phyloP scores from a whole-genome alignment of 805 yeast genomes.

The Metschnikowia orientalis region DNA sequence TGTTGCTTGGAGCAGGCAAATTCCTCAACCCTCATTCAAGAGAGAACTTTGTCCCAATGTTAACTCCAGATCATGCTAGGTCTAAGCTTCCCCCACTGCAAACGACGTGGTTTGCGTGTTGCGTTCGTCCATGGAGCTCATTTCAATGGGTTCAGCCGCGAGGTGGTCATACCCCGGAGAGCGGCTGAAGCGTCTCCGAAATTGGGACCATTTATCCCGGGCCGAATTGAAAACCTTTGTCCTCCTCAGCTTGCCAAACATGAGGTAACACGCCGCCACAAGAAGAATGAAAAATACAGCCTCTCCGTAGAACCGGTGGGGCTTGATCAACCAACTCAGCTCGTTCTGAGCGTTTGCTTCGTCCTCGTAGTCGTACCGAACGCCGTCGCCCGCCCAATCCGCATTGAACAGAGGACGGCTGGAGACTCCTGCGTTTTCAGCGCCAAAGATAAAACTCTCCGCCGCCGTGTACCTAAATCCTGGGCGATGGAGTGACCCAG shows the following conservation, averaged over 20 bases:
- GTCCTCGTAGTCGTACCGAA: slow-evolving; percentile 29
- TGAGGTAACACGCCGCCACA: slow-evolving; percentile 25
- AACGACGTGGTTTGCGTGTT: slow-evolving; percentile 1
- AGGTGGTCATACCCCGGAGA: slow-evolving; percentile 5
- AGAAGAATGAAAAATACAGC: slow-evolving; percentile 26
- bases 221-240: background rate
- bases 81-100: slow-evolving; percentile 3
- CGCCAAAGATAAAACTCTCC: slow-evolving; percentile 48
- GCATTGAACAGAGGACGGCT: slow-evolving; percentile 40
- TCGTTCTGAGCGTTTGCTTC: slow-evolving; percentile 25
- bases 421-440: slow-evolving; percentile 41
- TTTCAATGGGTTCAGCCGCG: slow-evolving; percentile 8
- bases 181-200: background rate
- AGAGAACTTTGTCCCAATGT: too few species aligned
- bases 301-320: slow-evolving; percentile 40
- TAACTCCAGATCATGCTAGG: too few species aligned
- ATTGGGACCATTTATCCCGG: background rate
- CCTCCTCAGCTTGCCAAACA: slow-evolving; percentile 31
- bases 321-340: slow-evolving; percentile 42
- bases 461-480: slow-evolving; percentile 50
- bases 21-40: too few species aligned
- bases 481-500: slow-evolving; percentile 21
- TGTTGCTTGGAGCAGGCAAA: too few species aligned
- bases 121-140: slow-evolving; percentile 6
- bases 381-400: slow-evolving; percentile 18